Evolutionary conservation across 805 yeast genomes (phyloP).

Genomic region (Ogataea methanolica): DNA sequence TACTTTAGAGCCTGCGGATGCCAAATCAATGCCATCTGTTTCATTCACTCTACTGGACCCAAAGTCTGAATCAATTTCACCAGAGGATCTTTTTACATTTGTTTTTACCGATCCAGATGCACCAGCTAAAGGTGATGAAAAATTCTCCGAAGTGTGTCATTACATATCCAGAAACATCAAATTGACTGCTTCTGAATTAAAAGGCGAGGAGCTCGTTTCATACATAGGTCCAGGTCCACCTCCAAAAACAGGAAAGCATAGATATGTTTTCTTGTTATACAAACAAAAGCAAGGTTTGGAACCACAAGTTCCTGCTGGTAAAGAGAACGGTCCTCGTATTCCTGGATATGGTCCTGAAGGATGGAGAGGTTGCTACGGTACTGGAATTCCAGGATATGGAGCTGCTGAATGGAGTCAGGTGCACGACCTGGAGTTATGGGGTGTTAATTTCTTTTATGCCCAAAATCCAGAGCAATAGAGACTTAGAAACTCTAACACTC

Average conservation of each 20-base stretch:
- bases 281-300: constrained; percentile 51
- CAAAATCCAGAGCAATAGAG: constrained; percentile 40
- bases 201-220: constrained; percentile 42
- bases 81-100: constrained; percentile 58
- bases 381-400: constrained; percentile 76
- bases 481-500: too few relatives aligned
- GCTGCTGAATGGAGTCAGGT: constrained; percentile 67
- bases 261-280: constrained; percentile 74
- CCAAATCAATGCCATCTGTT: constrained; percentile 64
- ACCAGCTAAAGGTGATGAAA: constrained; percentile 75
- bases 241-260: constrained; percentile 75
- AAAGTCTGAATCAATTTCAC: constrained; percentile 28
- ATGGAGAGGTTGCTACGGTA: constrained; percentile 60
- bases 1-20: constrained; percentile 54
- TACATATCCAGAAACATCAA: constrained; percentile 56
- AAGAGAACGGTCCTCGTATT: constrained; percentile 34
- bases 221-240: constrained; percentile 93
- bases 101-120: constrained; percentile 94
- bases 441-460: constrained; percentile 82
- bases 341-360: too few relatives aligned
- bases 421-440: constrained; percentile 58
- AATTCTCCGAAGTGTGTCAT: constrained; percentile 87
- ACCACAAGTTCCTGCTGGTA: constrained; percentile 40
- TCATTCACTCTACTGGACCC: constrained; percentile 70
- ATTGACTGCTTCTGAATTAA: constrained; percentile 23